These are phyloP conservation scores for Eustoma russellianum DNA, from an alignment of 257 asterid genomes.

Conservation along the genomic window DNA sequence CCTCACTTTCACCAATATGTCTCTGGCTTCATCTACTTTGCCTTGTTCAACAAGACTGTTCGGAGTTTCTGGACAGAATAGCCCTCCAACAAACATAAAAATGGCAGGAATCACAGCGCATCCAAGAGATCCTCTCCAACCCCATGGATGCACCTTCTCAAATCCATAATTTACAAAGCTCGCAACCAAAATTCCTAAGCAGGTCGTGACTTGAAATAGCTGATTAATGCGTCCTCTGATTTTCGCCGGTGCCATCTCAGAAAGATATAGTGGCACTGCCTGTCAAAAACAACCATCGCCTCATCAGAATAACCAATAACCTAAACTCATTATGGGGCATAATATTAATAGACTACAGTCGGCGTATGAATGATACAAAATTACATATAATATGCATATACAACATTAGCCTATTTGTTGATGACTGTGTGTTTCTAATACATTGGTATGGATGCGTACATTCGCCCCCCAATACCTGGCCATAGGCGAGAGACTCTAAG, in stretches of 20 bases:
- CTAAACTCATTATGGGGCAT: too few species aligned
- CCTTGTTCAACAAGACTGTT: slow-evolving; percentile 71
- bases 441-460: too few species aligned
- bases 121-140: slow-evolving; percentile 76
- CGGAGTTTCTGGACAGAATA: slow-evolving; percentile 76
- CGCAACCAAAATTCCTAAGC: slow-evolving; percentile 56
- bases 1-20: slow-evolving; percentile 42
- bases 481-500: too few species aligned
- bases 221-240: slow-evolving; percentile 62
- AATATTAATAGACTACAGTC: too few species aligned
- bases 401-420: too few species aligned
- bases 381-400: too few species aligned
- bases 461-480: too few species aligned
- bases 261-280: slow-evolving; percentile 76
- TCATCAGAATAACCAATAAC: too few species aligned
- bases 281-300: slow-evolving; percentile 10
- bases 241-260: slow-evolving; percentile 83
- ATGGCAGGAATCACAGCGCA: slow-evolving; percentile 62
- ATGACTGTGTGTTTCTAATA: too few species aligned
- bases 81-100: slow-evolving; percentile 49
- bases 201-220: slow-evolving; percentile 60
- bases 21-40: slow-evolving; percentile 40
- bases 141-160: slow-evolving; percentile 54
- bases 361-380: too few species aligned
- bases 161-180: slow-evolving; percentile 52